Conservation (phyloP, 2,329 filamentous ascomycete species). For the Pezicula neosporulosa region DNA sequence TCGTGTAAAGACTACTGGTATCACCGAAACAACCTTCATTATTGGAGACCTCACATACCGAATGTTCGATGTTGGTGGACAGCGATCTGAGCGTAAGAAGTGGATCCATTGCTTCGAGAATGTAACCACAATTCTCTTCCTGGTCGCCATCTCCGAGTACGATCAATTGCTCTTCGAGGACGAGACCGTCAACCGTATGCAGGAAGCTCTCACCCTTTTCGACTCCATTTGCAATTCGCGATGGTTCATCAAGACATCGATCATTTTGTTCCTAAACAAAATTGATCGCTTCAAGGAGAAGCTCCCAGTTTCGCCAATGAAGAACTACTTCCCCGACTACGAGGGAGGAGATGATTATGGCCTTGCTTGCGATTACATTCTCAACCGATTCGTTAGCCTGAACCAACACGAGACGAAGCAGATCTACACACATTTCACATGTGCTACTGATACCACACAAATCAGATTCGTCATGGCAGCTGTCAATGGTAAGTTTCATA, state of each 20-base stretch:
- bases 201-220: constrained; percentile 81
- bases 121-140: constrained; percentile 83
- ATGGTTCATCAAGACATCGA: constrained; percentile 88
- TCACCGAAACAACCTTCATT: constrained; percentile 93
- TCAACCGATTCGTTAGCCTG: constrained; percentile 96
- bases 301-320: constrained; percentile 77
- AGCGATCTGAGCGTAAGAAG: constrained; percentile 73
- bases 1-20: constrained; percentile 87
- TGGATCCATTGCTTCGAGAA: constrained; percentile 80
- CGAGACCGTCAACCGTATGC: constrained; percentile 94
- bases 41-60: constrained; percentile 90
- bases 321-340: constrained; percentile 86
- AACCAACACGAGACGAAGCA: constrained; percentile 99
- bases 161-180: constrained; percentile 96
- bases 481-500: constrained; percentile 75
- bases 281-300: constrained; percentile 88
- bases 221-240: constrained; percentile 85
- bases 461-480: constrained; percentile 99
- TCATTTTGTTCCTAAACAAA: constrained; percentile 88
- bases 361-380: constrained; percentile 95
- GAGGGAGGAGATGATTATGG: constrained; percentile 96
- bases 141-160: constrained; percentile 94
- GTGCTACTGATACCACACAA: constrained; percentile 96
- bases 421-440: constrained; percentile 99
- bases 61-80: constrained; percentile 80